Evolutionary conservation across 192 early-diverging fungal species (phyloP), one percentile per base, ranked within the genome.

Genomic region (Chytriomyces confervae): DNA sequence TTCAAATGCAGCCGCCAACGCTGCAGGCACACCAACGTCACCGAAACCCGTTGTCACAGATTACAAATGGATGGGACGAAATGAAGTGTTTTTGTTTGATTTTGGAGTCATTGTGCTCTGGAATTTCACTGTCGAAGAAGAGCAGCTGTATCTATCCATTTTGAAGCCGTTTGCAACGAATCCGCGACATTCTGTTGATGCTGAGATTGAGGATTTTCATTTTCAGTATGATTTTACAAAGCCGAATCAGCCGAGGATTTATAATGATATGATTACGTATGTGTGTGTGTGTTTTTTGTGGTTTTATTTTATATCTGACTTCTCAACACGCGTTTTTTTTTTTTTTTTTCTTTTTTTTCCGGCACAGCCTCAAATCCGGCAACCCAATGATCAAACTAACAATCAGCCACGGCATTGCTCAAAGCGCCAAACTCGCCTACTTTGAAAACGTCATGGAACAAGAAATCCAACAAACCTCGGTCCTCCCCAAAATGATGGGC

Each of bases 361-460:
- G 84, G 82, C 16, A 90, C 89, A 81, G 88, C 85, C 47, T 87
- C 86, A 80, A 90, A 88, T 72, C 78, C 87, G 79, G 84, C 80
- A 69, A 82, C 84, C 90, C 79, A 84, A 91, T 97, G 87, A 92
- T 94, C 77, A 98, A 97, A 82, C 86, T 98, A 64, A 94, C 96
- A 0, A 97, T 98, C 77, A 92, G 94, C 3, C 97, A 98, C 84
- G 97, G 95, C 5, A 93, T 98, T 64, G 94, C 97, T 7, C 97
- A 98, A 84, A 92, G 91, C 49, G 95, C 94, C 61, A 98, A 98
- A 82, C 94, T 98, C 80, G 92, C 94, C 0, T 80, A 93, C 27
- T 98, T 96, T 82, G 97, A 98, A 83, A 89, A 89, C 45, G 82
- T 97, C 69, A 95, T 98, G 75, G 95, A 96, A 79, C 92, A 94